Base-by-base conservation (phyloP, 805 yeast species). In the Candida sphagnicola region DNA sequence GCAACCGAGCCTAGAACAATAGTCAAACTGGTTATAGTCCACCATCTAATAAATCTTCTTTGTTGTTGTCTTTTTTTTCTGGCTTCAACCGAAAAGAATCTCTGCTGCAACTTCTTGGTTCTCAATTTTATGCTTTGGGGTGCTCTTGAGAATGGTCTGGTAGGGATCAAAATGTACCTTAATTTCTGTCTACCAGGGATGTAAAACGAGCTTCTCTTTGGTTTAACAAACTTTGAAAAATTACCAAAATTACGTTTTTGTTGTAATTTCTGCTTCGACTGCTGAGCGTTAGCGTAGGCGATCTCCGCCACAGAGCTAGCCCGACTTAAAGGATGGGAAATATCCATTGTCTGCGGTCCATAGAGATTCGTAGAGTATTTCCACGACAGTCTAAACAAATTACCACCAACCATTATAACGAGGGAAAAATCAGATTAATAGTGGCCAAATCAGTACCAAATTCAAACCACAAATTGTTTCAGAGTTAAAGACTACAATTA, bases 191-290 rank as follows among this genome's bases (percentile, higher is more conserved):
- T 41, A 21, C 40, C 34, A 11, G 53, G 49, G 13, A 48, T 34
- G 19, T 56, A 75, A 33, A 75, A 62, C 1, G 70, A 72, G 37
- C 70, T 73, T 45, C 80, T 57, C 54, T 74, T 77, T 5, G 83
- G 80, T 41, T 80, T 61, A 2, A 82, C 80, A 36, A 77, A 73
- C 46, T 64, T 65, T 1, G 82, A 80, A 49, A 77, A 74, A 24
- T 47, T 51, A 37, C 61, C 47, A 13, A 50, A 41, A 35, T 44
- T 37, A 19, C 57, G 46, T 25, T 44, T 51, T 34, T 47, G 53
- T 37, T 49, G 50, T 18, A 28, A 37, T 18, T 35, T 38, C 3
- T 33, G 42, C 13, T 44, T 34, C 14, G 35, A 32, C 11, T 46
- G 46, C 31, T 44, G 52, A 11, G 50, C 39, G 34, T 47, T 47